Percentiles rank a stretch among this genome's conserved stretches.
These are phyloP conservation scores for Orbilia javanica DNA, from an alignment of 2,329 filamentous ascomycete genomes.

Conservation along the genomic window DNA sequence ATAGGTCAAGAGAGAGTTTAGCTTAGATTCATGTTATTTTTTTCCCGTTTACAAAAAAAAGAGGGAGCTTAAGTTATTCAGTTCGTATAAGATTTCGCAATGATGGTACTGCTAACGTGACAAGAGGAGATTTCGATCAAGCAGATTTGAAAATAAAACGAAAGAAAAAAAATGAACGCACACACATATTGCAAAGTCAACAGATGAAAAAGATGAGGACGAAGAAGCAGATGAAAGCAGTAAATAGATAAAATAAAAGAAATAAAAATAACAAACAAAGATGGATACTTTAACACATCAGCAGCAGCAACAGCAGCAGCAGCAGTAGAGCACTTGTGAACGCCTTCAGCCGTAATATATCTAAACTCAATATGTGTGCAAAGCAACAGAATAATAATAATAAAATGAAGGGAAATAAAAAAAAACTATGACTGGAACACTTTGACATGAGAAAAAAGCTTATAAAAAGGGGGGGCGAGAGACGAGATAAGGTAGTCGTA, in stretches of 20 bases:
- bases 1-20: no score
- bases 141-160: neutral
- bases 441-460: neutral
- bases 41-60: no score
- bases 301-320: neutral
- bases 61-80: neutral
- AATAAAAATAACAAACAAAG: neutral
- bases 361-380: constrained; percentile 31
- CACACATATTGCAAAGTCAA: no score
- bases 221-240: no score
- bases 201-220: no score
- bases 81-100: neutral
- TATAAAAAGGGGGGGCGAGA: neutral
- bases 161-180: neutral
- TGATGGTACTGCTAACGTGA: neutral
- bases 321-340: constrained; percentile 33
- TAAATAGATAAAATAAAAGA: neutral
- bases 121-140: constrained; percentile 12
- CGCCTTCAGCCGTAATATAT: constrained; percentile 53
- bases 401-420: no score
- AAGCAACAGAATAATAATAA: constrained; percentile 6
- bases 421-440: neutral
- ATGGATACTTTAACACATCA: constrained; percentile 19
- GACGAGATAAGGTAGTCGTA: neutral
- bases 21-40: no score